phyloP scores from a whole-genome alignment of 352 stramenopile genomes.

The Phytophthora tubulina region DNA sequence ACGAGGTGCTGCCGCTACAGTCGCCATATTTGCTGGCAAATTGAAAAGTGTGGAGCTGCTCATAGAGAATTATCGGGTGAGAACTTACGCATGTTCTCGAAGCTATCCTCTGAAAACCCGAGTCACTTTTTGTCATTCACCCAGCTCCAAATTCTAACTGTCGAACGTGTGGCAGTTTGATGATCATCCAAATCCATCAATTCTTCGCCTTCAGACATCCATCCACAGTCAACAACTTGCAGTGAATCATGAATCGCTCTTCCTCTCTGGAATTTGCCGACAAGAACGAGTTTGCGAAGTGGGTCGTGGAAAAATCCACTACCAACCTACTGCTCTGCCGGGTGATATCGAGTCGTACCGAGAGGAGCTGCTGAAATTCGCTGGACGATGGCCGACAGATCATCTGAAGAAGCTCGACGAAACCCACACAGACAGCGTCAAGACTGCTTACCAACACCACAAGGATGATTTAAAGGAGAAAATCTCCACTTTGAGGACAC shows the following conservation, averaged over 20 bases:
- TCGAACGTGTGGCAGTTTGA: constrained; percentile 14
- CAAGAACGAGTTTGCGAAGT: constrained; percentile 49
- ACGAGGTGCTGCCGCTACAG: not conserved
- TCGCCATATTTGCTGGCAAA: constrained; percentile 9
- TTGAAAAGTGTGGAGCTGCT: constrained; percentile 7
- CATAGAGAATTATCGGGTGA: not conserved
- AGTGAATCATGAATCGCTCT: constrained; percentile 33
- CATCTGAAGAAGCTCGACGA: constrained; percentile 38
- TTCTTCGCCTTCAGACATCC: constrained; percentile 3
- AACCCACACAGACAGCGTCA: constrained; percentile 7
- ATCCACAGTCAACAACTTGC: constrained; percentile 5
- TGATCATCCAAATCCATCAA: constrained; percentile 11
- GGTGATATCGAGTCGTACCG: constrained; percentile 31
- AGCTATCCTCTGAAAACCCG: not conserved
- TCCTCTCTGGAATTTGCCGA: constrained; percentile 35
- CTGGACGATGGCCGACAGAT: constrained; percentile 37
- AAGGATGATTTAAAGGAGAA: constrained; percentile 18
- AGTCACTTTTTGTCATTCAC: constrained; percentile 16
- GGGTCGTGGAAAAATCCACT: constrained; percentile 37
- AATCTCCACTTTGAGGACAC: constrained; percentile 33
- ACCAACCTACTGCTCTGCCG: constrained; percentile 21
- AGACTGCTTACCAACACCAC: not conserved
- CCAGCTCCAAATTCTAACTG: constrained; percentile 8
- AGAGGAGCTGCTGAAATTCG: constrained; percentile 45
- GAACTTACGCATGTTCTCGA: not conserved